Conservation (phyloP, 2,329 filamentous ascomycete species). For the Nigrospora oryzae region DNA sequence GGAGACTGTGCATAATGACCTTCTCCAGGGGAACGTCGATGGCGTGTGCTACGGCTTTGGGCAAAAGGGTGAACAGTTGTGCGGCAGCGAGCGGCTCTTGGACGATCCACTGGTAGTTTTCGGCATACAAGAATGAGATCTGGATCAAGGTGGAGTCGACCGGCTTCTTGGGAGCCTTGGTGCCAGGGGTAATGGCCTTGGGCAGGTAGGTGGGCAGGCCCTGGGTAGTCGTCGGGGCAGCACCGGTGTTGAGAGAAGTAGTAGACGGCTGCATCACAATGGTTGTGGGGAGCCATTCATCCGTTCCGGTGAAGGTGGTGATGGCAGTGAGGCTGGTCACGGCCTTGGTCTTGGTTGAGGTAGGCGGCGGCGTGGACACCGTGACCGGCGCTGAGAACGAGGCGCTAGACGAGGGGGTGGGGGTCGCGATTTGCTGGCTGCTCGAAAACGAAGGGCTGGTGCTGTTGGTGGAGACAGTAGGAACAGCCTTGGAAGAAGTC, state of each 20-base stretch:
- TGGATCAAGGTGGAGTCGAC: slow-evolving; percentile 66
- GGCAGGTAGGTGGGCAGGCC: slow-evolving; percentile 61
- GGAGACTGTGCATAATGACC: slow-evolving; percentile 61
- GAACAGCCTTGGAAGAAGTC: too few relatives aligned
- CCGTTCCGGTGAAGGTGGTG: slow-evolving; percentile 32
- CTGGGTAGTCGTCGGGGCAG: slow-evolving; percentile 33
- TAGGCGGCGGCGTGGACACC: slow-evolving; percentile 2
- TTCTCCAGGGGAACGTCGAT: slow-evolving; percentile 45
- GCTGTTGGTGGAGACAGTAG: too few relatives aligned
- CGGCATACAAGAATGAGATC: slow-evolving; percentile 70
- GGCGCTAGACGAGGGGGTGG: neutral
- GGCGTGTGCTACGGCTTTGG: slow-evolving; percentile 59
- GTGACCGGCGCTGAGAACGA: slow-evolving; percentile 1
- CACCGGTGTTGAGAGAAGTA: slow-evolving; percentile 28
- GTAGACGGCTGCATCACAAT: slow-evolving; percentile 48
- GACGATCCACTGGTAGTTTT: slow-evolving; percentile 82
- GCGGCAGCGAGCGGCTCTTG: slow-evolving; percentile 61
- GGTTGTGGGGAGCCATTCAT: slow-evolving; percentile 48
- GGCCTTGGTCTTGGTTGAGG: slow-evolving; percentile 7
- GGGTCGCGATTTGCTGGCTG: neutral
- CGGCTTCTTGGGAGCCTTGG: slow-evolving; percentile 43
- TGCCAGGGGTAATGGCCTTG: slow-evolving; percentile 64
- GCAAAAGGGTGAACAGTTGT: slow-evolving; percentile 78
- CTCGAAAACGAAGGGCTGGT: too few relatives aligned
- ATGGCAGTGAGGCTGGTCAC: slow-evolving; percentile 32